Evolutionary conservation across 371 early-diverging fungal species (phyloP).

Genomic region (Saksenaea vasiformis): DNA sequence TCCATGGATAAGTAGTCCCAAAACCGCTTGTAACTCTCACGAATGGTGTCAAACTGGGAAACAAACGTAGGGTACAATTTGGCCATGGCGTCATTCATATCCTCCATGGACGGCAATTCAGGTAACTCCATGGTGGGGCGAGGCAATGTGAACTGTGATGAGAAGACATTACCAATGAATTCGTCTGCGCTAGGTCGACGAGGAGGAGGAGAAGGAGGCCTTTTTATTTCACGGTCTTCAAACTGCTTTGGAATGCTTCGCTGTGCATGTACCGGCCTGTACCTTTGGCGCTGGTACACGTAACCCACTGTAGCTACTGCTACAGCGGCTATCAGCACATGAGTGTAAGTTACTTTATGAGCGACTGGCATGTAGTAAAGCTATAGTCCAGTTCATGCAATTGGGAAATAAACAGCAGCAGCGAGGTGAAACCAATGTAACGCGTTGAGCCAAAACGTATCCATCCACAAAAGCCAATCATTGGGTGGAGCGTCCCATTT

Average conservation of each 20-base stretch:
- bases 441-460: no score
- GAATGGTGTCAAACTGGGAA: slow-evolving; percentile 13
- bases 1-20: slow-evolving; percentile 21
- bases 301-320: neutral
- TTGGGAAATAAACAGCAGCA: no score
- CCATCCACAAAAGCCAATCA: no score
- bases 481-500: no score
- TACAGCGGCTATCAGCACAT: slow-evolving; percentile 1
- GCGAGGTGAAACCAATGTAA: no score
- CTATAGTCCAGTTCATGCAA: neutral
- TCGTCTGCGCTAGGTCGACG: neutral
- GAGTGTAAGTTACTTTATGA: neutral
- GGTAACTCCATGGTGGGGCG: slow-evolving; percentile 11
- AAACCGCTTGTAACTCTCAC: slow-evolving; percentile 13
- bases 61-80: slow-evolving; percentile 13
- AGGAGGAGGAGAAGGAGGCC: neutral
- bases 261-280: neutral
- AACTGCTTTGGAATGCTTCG: neutral
- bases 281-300: neutral
- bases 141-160: neutral
- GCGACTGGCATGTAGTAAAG: neutral
- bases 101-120: slow-evolving; percentile 17
- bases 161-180: neutral
- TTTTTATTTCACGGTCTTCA: neutral
- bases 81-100: slow-evolving; percentile 12